Evolutionary conservation across 164 flowering plant species (phyloP), one percentile per base, ranked within the genome.

Genomic region (Stephania cephalantha): DNA sequence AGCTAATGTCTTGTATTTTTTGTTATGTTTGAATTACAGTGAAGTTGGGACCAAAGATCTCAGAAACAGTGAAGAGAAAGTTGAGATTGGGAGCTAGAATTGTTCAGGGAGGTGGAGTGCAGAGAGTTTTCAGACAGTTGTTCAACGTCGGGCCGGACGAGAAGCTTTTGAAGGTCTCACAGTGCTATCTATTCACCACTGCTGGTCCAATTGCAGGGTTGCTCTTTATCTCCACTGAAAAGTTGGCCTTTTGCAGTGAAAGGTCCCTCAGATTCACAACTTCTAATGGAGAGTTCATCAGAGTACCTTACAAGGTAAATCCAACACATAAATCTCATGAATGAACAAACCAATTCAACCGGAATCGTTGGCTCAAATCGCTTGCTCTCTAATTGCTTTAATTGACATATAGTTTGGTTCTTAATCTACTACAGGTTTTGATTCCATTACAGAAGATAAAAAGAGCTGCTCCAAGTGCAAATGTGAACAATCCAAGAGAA

Each of bases 131-230:
- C 81, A 79, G 52, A 73, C 77, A 77, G 68, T 44, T 77, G 7
- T 87, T 86, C 69, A 81, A 72, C 2, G 84, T 79, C 15, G 75
- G 71, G 30, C 84, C 76, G 75, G 84, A 79, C 69, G 87, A 87
- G 68, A 86, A 85, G 67, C 75, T 87, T 65, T 74, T 85, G 42
- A 86, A 83, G 76, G 87, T 84, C 18, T 86, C 82, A 6, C 87
- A 76, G 18, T 88, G 90, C 71, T 86, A 84, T 69, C 71, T 88
- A 42, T 88, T 84, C 12, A 88, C 91, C 46, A 83, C 88, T 22
- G 83, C 85, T 4, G 88, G 89, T 69, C 91, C 91, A 17, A 81
- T 88, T 68, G 84, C 86, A 30, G 89, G 91, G 10, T 75, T 85
- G 46, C 85, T 88, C 63, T 88, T 88, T 31, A 78, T 88, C 48